Percentiles rank a stretch among this genome's conserved stretches.
phyloP scores from a whole-genome alignment of 495 filamentous ascomycete species.

The Neurospora tetraspora region DNA sequence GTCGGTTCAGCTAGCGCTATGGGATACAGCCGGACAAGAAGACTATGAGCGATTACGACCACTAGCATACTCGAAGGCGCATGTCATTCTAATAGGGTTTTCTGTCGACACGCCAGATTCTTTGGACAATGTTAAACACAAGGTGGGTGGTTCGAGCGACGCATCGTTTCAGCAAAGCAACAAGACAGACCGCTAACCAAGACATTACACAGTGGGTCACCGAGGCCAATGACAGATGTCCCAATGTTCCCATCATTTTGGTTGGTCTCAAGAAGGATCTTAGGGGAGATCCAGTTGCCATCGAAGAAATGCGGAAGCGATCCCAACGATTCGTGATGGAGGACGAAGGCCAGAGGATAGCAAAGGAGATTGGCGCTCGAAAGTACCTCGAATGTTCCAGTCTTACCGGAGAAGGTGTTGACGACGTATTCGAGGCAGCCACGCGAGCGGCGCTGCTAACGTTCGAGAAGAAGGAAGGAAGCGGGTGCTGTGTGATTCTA shows the following conservation, averaged over 20 bases:
- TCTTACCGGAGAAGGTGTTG: constrained; percentile 93
- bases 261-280: constrained; percentile 98
- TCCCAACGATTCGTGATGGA: constrained; percentile 75
- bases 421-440: constrained; percentile 97
- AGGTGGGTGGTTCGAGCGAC: constrained; percentile 45
- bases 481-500: constrained; percentile 86
- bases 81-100: constrained; percentile 95
- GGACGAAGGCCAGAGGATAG: constrained; percentile 69
- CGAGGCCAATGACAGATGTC: constrained; percentile 92
- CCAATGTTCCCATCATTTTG: constrained; percentile 86
- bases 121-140: constrained; percentile 95
- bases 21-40: constrained; percentile 99
- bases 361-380: constrained; percentile 76
- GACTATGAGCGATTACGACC: constrained; percentile 94
- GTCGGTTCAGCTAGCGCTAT: constrained; percentile 93
- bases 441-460: constrained; percentile 89
- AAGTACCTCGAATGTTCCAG: constrained; percentile 98
- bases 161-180: background rate
- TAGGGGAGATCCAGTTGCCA: constrained; percentile 82
- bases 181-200: constrained; percentile 4
- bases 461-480: constrained; percentile 76
- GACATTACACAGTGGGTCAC: constrained; percentile 67
- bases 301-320: constrained; percentile 96
- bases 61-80: constrained; percentile 92
- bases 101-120: constrained; percentile 93